A percentile compares a stretch with the other conserved stretches of the same genome.
Evolutionary conservation across 2,329 filamentous ascomycete species (phyloP).

Genomic region (Penicillium olsonii): DNA sequence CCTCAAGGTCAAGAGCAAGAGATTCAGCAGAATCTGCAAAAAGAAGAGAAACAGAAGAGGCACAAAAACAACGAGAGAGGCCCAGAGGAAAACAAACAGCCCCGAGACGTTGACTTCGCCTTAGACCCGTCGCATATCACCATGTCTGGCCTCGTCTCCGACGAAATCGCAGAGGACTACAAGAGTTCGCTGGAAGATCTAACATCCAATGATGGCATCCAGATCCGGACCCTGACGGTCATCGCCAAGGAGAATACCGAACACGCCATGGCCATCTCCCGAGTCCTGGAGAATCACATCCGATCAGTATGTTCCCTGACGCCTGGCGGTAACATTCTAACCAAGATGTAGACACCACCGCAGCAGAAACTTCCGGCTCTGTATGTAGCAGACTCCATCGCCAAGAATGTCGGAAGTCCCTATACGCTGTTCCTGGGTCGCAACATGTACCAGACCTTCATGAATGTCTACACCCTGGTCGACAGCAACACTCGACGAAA

Average conservation of each 20-base stretch:
- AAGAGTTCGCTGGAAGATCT: constrained; percentile 90
- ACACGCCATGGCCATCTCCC: constrained; percentile 89
- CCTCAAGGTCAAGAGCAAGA: constrained; percentile 14
- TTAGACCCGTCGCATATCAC: constrained; percentile 26
- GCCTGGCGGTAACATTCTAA: too few relatives aligned
- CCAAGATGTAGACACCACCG: constrained; percentile 70
- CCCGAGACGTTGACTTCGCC: not conserved
- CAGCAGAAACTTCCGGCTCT: constrained; percentile 91
- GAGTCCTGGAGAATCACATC: constrained; percentile 89
- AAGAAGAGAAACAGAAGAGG: constrained; percentile 17
- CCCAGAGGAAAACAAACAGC: constrained; percentile 10
- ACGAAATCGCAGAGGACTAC: constrained; percentile 94
- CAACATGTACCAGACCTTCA: constrained; percentile 90
- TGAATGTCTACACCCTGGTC: constrained; percentile 92
- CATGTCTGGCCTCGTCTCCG: constrained; percentile 65
- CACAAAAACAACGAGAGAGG: constrained; percentile 16
- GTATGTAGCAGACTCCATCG: constrained; percentile 96
- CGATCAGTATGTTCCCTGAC: constrained; percentile 71
- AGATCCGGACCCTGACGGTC: constrained; percentile 95
- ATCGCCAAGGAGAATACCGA: constrained; percentile 98
- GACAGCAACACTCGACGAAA: constrained; percentile 80
- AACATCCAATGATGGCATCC: constrained; percentile 84
- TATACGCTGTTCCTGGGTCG: constrained; percentile 94
- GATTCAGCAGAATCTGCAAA: too few relatives aligned
- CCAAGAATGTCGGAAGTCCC: constrained; percentile 97